Percentiles rank a stretch among this genome's conserved stretches.
Conservation (phyloP, 2,329 filamentous ascomycete genomes). For the Sporothrix euskadiensis region DNA sequence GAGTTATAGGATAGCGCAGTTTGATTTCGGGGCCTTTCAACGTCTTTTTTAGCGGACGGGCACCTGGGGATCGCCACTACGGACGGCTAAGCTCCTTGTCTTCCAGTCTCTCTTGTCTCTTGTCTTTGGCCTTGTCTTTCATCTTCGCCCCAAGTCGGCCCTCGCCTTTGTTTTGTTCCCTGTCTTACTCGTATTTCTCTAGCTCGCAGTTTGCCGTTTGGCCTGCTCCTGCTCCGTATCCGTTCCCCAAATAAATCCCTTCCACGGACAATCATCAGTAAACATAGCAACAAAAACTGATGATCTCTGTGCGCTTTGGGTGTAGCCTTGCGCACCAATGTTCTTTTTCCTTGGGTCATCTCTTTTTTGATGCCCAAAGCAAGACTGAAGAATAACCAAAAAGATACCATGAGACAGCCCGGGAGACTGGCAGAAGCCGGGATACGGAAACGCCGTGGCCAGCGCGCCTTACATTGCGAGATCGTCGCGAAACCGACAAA, state of each 20-base stretch:
- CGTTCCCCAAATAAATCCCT: not conserved
- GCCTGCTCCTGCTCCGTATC: slow-evolving; percentile 4
- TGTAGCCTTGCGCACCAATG: not conserved
- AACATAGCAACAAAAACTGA: not conserved
- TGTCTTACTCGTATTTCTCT: slow-evolving; percentile 10
- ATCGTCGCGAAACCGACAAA: not conserved
- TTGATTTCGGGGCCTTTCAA: not conserved
- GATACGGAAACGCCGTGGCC: not conserved
- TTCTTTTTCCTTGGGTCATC: not conserved
- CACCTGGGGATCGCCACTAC: not conserved
- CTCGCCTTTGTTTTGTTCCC: not conserved
- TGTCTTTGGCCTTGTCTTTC: not conserved
- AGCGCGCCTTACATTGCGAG: not conserved
- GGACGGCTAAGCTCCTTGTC: not conserved
- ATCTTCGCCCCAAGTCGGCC: not conserved
- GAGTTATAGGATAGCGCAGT: not conserved
- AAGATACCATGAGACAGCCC: not conserved
- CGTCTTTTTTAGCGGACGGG: not conserved
- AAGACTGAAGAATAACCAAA: not conserved
- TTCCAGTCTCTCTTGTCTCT: too few relatives aligned
- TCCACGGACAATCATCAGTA: not conserved
- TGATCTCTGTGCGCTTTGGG: slow-evolving; percentile 6
- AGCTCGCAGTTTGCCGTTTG: not conserved
- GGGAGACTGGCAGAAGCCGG: not conserved
- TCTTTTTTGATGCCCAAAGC: not conserved